A percentile compares a stretch with the other conserved stretches of the same genome.
phyloP scores from a whole-genome alignment of 148 eudicot species.

The Spergularia marina region DNA sequence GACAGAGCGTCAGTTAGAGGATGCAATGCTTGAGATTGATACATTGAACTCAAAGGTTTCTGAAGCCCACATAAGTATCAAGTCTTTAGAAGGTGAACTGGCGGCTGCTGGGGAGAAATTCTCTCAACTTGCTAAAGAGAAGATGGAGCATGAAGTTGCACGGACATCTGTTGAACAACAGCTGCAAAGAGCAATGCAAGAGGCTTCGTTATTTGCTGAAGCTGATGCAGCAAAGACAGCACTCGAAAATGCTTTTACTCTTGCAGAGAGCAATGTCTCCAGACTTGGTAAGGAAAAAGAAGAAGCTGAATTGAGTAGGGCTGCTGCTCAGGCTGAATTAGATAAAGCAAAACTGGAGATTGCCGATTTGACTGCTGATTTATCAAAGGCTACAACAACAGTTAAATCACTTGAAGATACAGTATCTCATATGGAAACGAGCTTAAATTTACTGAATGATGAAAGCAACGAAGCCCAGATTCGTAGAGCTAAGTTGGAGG shows the following conservation, averaged over 20 bases:
- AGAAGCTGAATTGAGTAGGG: slow-evolving; percentile 44
- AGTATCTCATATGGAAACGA: slow-evolving; percentile 48
- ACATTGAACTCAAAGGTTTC: slow-evolving; percentile 45
- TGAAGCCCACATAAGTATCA: slow-evolving; percentile 39
- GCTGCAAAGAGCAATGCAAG: slow-evolving; percentile 48
- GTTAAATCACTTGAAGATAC: slow-evolving; percentile 71
- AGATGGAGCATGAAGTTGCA: slow-evolving; percentile 52
- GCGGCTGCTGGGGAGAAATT: slow-evolving; percentile 46
- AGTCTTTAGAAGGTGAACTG: slow-evolving; percentile 64
- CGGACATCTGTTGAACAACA: slow-evolving; percentile 42
- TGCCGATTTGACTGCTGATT: slow-evolving; percentile 38
- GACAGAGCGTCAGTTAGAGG: slow-evolving; percentile 57
- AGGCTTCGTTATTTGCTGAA: slow-evolving; percentile 48
- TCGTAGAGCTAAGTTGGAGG: slow-evolving; percentile 42
- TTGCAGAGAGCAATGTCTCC: slow-evolving; percentile 53
- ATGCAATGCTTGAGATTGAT: slow-evolving; percentile 43
- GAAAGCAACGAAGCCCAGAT: slow-evolving; percentile 53
- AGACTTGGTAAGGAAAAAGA: slow-evolving; percentile 58
- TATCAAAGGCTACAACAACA: slow-evolving; percentile 51
- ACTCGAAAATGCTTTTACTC: slow-evolving; percentile 59
- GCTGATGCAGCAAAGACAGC: slow-evolving; percentile 40
- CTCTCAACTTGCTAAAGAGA: slow-evolving; percentile 56
- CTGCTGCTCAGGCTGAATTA: slow-evolving; percentile 57
- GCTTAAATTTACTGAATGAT: slow-evolving; percentile 47
- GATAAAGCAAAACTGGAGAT: slow-evolving; percentile 58